Evolutionary conservation across 1,284 basidiomycete species (phyloP).

Genomic region (Lignosus rhinocerotis): DNA sequence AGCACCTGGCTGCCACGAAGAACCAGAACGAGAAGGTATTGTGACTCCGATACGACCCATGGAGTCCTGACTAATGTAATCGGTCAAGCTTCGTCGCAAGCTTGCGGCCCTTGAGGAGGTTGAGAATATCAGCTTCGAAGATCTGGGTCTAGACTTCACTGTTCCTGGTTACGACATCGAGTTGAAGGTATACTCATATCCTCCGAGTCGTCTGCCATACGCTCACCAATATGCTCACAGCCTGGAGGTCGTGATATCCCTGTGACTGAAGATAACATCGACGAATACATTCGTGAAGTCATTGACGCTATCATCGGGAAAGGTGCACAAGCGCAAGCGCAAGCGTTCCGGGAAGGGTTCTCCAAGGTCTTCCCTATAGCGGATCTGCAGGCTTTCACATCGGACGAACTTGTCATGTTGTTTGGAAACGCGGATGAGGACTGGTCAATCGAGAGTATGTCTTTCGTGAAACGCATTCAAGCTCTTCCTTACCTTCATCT

Average conservation of each 20-base stretch:
- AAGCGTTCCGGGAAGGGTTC: constrained; percentile 89
- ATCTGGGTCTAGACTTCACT: constrained; percentile 93
- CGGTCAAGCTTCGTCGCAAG: constrained; percentile 51
- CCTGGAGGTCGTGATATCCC: constrained; percentile 76
- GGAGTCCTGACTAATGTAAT: neutral
- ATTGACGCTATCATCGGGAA: constrained; percentile 81
- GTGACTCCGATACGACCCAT: neutral
- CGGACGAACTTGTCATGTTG: constrained; percentile 91
- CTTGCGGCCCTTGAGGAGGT: constrained; percentile 51
- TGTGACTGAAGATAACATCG: constrained; percentile 85
- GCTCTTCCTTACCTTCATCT: neutral
- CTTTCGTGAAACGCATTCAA: neutral
- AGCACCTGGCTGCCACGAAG: constrained; percentile 46
- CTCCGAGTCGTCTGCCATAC: neutral
- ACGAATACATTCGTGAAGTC: constrained; percentile 84
- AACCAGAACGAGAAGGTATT: constrained; percentile 50
- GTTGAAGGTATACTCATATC: constrained; percentile 54
- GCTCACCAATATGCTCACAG: constrained; percentile 36
- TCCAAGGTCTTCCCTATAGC: constrained; percentile 92
- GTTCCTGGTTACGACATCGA: constrained; percentile 95
- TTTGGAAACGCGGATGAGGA: constrained; percentile 96
- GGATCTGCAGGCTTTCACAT: constrained; percentile 90
- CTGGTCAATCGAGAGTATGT: constrained; percentile 87
- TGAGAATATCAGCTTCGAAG: constrained; percentile 69
- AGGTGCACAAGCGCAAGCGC: constrained; percentile 73